Base-by-base conservation (phyloP, 176 grass and related monocot genomes). In the Raddia distichophylla region DNA sequence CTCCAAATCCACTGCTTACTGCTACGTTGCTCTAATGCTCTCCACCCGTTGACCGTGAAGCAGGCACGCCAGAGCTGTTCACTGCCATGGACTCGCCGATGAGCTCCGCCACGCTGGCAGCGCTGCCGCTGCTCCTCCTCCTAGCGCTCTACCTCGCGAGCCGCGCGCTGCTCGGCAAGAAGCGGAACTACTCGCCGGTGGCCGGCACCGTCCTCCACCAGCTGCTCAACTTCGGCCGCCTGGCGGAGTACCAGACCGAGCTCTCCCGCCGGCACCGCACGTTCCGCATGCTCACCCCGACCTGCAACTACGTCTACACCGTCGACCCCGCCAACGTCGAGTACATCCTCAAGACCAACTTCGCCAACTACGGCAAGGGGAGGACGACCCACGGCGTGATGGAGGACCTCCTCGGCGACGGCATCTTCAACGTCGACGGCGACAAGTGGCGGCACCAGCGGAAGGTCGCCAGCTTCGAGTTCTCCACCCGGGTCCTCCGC, bases 321-420 rank as follows among this genome's bases (percentile, higher is more conserved):
- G 91, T 93, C 2, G 91, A 91, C 46, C 94, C 89, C 1, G 79
- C 61, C 54, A 89, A 90, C 51, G 82, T 97, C 3, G 94, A 97
- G 56, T 82, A 94, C 86, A 84, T 97, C 72, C 94, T 97, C 67
- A 91, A 81, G 84, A 91, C 94, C 87, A 97, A 97, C 72, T 97
- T 94, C 63, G 15, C 48, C 35, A 97, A 97, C 84, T 97, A 92
- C 60, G 91, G 91, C 72, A 97, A 97, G 85, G 95, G 88, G 5
- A 48, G 27, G 63, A 61, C 58, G 14, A 78, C 5, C 51, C 66
- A 91, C 83, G 82, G 62, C 18, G 32, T 79, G 19, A 1, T 75
- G 56, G 86, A 77, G 49, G 95, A 98, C 17, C 64, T 98, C 44
- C 62, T 94, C 14, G 92, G 95, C 46, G 88, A 98, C 79, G 95